These are phyloP conservation scores for Achlya hypogyna DNA, from an alignment of 352 stramenopile genomes.

Conservation along the genomic window DNA sequence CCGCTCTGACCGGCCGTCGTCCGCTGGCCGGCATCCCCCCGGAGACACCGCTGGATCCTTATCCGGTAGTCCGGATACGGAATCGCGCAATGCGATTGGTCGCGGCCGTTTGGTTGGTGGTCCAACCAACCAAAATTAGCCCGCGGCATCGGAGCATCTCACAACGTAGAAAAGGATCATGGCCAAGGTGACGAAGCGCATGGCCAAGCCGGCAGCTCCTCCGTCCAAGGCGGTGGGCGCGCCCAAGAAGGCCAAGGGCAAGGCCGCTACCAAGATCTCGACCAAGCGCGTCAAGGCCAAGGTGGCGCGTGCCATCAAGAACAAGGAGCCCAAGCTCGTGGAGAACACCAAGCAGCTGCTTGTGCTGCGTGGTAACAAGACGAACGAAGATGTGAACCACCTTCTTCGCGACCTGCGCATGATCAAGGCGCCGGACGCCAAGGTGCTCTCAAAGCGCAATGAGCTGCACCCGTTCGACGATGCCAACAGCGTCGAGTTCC, in stretches of 20 bases:
- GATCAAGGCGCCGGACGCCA: slow-evolving; percentile 79
- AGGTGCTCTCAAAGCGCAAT: slow-evolving; percentile 90
- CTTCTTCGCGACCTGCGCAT: slow-evolving; percentile 78
- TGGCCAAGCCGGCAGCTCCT: not conserved
- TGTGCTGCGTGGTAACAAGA: slow-evolving; percentile 86
- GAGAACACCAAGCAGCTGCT: slow-evolving; percentile 89
- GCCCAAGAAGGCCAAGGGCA: slow-evolving; percentile 34
- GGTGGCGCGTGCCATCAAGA: slow-evolving; percentile 74
- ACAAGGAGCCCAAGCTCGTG: slow-evolving; percentile 85
- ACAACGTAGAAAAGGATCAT: not conserved
- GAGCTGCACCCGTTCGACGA: slow-evolving; percentile 93
- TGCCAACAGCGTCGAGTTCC: slow-evolving; percentile 87
- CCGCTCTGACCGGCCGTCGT: not conserved
- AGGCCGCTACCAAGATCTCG: slow-evolving; percentile 56
- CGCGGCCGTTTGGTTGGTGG: not conserved
- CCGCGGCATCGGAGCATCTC: not conserved
- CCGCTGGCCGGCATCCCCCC: not conserved
- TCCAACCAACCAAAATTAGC: not conserved
- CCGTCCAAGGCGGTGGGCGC: slow-evolving; percentile 20
- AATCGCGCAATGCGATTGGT: not conserved
- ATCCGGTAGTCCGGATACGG: not conserved
- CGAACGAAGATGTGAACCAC: slow-evolving; percentile 70
- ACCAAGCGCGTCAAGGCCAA: slow-evolving; percentile 75
- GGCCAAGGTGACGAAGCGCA: slow-evolving; percentile 6
- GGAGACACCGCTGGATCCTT: not conserved